phyloP scores from a whole-genome alignment of 192 early-diverging fungal species.

The Ramicandelaber brevisporus region DNA sequence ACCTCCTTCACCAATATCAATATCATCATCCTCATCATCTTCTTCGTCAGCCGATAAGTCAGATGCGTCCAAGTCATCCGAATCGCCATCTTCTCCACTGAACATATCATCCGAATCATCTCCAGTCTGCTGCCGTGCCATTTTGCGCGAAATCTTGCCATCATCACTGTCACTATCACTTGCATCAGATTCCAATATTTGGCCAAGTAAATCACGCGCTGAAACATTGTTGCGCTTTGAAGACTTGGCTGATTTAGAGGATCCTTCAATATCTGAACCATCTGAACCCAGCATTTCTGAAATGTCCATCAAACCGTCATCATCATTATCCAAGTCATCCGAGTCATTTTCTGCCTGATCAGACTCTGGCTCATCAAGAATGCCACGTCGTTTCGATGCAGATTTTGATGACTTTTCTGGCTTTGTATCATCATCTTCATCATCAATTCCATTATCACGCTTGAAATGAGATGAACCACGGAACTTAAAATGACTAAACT shows the following conservation, averaged over 20 bases:
- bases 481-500: slow-evolving; percentile 44
- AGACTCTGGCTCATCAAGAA: slow-evolving; percentile 10
- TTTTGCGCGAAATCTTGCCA: too few species aligned
- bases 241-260: slow-evolving; percentile 2
- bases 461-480: slow-evolving; percentile 12
- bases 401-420: too few species aligned
- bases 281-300: slow-evolving; percentile 29
- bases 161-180: too few species aligned
- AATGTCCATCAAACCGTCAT: slow-evolving; percentile 23
- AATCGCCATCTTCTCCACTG: too few species aligned
- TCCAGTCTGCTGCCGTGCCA: too few species aligned
- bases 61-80: too few species aligned
- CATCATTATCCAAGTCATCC: slow-evolving; percentile 18
- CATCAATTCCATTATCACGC: slow-evolving; percentile 9
- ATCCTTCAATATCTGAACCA: slow-evolving; percentile 5
- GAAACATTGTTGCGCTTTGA: background rate
- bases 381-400: slow-evolving; percentile 11
- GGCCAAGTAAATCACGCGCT: too few species aligned
- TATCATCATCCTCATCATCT: too few species aligned
- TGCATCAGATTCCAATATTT: too few species aligned
- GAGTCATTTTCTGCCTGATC: slow-evolving; percentile 11
- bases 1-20: too few species aligned
- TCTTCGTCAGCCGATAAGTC: too few species aligned
- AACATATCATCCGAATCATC: too few species aligned
- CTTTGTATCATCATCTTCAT: slow-evolving; percentile 12